A percentile compares a stretch with the other conserved stretches of the same genome.
phyloP scores from a whole-genome alignment of 768 basidiomycete genomes.

The Collybiopsis luxurians region DNA sequence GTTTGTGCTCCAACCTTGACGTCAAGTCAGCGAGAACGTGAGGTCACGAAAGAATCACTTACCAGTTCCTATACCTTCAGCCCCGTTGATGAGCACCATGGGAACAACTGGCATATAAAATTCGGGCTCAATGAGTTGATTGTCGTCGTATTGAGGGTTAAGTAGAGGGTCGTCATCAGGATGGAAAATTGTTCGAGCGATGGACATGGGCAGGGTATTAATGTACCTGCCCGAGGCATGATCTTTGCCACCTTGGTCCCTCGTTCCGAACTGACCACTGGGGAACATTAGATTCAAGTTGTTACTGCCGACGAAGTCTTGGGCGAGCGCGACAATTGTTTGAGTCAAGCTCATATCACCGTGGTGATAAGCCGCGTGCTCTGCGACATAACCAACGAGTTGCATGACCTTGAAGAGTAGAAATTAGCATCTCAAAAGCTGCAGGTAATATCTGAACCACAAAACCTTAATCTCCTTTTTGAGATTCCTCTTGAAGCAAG shows the following conservation, averaged over 20 bases:
- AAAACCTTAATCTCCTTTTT: conserved; percentile 87
- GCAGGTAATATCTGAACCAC: background rate
- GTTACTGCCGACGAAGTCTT: conserved; percentile 93
- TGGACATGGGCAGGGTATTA: conserved; percentile 73
- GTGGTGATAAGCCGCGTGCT: conserved; percentile 95
- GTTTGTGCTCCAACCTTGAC: conserved; percentile 88
- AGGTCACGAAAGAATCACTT: conserved; percentile 16
- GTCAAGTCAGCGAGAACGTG: background rate
- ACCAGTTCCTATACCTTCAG: conserved; percentile 98
- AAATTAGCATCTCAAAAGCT: background rate
- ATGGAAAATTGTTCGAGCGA: conserved; percentile 78
- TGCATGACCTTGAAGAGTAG: conserved; percentile 73
- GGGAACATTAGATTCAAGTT: conserved; percentile 88
- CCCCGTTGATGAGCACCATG: conserved; percentile 87
- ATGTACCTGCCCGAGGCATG: conserved; percentile 97
- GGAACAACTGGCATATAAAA: conserved; percentile 93
- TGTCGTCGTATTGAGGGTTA: conserved; percentile 83
- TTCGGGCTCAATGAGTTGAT: conserved; percentile 84
- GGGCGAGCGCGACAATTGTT: conserved; percentile 93
- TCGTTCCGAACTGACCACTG: conserved; percentile 94
- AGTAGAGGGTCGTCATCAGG: conserved; percentile 85
- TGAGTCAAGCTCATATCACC: conserved; percentile 84
- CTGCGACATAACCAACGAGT: conserved; percentile 92
- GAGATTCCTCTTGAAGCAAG: conserved; percentile 91
- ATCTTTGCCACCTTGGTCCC: conserved; percentile 91